phyloP scores from a whole-genome alignment of 2,329 filamentous ascomycete genomes.

The Penicillium aurantiogriseum region DNA sequence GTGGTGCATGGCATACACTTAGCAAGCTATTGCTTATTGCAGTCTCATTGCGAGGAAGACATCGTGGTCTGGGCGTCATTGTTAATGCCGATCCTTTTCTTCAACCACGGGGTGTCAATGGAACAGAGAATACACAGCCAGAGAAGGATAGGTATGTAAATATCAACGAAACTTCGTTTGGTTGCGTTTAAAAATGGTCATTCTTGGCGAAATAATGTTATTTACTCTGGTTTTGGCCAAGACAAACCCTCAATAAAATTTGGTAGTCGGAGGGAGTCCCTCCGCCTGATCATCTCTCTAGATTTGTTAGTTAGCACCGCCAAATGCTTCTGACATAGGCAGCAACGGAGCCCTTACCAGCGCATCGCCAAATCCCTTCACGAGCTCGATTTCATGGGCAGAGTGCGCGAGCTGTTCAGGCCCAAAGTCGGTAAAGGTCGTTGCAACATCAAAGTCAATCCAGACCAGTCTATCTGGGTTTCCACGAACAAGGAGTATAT shows the following conservation, averaged over 20 bases:
- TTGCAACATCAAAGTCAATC: slow-evolving; percentile 28
- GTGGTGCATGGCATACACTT: neutral
- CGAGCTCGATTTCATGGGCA: slow-evolving; percentile 17
- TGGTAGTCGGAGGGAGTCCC: slow-evolving; percentile 23
- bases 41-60: neutral
- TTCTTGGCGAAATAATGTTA: too few relatives aligned
- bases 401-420: slow-evolving; percentile 6
- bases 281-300: slow-evolving; percentile 21
- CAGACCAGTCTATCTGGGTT: slow-evolving; percentile 20
- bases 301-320: slow-evolving; percentile 7
- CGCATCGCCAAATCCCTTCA: slow-evolving; percentile 13
- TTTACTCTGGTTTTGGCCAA: too few relatives aligned
- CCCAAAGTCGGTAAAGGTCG: slow-evolving; percentile 15
- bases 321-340: neutral
- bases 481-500: slow-evolving; percentile 20
- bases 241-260: slow-evolving; percentile 13
- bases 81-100: neutral
- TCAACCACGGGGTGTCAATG: neutral
- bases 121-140: neutral
- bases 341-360: slow-evolving; percentile 9
- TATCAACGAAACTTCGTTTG: neutral
- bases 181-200: neutral
- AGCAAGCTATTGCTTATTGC: neutral
- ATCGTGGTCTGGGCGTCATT: neutral
- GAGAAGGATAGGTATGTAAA: neutral